phyloP scores from a whole-genome alignment of 257 asterid genomes.

The Handroanthus guayacan region DNA sequence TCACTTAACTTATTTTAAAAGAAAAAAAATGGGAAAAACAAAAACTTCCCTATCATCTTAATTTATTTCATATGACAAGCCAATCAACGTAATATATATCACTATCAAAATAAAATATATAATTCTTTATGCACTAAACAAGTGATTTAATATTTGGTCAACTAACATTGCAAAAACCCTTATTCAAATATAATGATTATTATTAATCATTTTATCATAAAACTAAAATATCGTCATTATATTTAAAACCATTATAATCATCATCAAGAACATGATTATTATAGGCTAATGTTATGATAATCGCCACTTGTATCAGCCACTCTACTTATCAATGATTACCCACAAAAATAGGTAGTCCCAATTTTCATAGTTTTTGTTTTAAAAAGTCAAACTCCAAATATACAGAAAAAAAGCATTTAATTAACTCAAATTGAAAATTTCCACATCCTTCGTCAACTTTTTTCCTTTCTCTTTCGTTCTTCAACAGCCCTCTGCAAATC shows the following conservation, averaged over 20 bases:
- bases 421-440: slow-evolving; percentile 21
- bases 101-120: too few species aligned
- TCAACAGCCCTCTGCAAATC: slow-evolving; percentile 25
- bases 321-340: slow-evolving; percentile 41
- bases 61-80: too few species aligned
- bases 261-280: neutral
- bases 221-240: too few species aligned
- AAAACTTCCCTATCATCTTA: too few species aligned
- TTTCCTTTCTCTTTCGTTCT: slow-evolving; percentile 15
- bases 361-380: slow-evolving; percentile 15
- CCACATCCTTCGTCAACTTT: slow-evolving; percentile 28
- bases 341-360: slow-evolving; percentile 10
- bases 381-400: slow-evolving; percentile 34
- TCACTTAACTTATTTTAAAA: too few species aligned
- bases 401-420: neutral
- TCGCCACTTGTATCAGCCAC: slow-evolving; percentile 27
- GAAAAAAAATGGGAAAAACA: too few species aligned
- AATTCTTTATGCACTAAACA: too few species aligned
- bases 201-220: too few species aligned
- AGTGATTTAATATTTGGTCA: neutral
- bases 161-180: neutral
- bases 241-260: neutral
- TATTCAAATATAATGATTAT: neutral
- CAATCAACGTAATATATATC: too few species aligned
- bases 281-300: slow-evolving; percentile 6